Evolutionary conservation across 2,329 filamentous ascomycete genomes (phyloP), one percentile per base, ranked within the genome.

Genomic region (Beauveria bassiana): DNA sequence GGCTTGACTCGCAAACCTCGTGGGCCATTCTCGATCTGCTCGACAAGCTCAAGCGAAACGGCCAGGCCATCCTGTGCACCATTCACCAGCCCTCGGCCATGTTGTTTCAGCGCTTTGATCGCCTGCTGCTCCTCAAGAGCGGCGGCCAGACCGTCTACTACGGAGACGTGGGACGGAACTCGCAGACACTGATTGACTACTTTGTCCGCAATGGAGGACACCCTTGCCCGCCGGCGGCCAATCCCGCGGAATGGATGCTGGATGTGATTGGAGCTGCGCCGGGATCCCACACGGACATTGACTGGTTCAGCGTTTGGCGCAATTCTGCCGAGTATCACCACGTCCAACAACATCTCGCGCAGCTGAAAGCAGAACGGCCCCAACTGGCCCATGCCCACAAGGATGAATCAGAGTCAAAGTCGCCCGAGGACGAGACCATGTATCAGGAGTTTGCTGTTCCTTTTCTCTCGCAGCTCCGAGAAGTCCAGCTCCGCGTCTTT

Each of bases 231-330:
- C 67, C 75, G 1, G 83, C 84, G 8, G 88, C 87, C 42, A 96
- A 95, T 74, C 90, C 90, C 6, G 90, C 90, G 38, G 90, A 95
- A 73, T 91, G 87, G 85, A 92, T 93, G 88, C 72, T 86, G 52
- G 78, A 82, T 65, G 81, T 81, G 5, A 83, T 85, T 54, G 81
- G 82, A 62, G 86, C 86, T 16, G 86, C 86, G 1, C 85, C 86
- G 0, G 86, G 86, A 61, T 84, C 84, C 14, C 71, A 80, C 58
- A 83, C 82, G 22, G 82, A 86, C 18, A 74, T 86, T 53, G 81
- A 89, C 70, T 90, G 87, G 87, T 81, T 81, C 70, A 70, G 82
- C 60, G 75, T 81, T 0, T 89, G 87, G 86, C 80, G 80, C 22
- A 74, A 79, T 5, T 85, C 81, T 64, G 71, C 78, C 31, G 86